Base-by-base conservation (phyloP, 768 basidiomycete species). In the Pulveroboletus sp. region DNA sequence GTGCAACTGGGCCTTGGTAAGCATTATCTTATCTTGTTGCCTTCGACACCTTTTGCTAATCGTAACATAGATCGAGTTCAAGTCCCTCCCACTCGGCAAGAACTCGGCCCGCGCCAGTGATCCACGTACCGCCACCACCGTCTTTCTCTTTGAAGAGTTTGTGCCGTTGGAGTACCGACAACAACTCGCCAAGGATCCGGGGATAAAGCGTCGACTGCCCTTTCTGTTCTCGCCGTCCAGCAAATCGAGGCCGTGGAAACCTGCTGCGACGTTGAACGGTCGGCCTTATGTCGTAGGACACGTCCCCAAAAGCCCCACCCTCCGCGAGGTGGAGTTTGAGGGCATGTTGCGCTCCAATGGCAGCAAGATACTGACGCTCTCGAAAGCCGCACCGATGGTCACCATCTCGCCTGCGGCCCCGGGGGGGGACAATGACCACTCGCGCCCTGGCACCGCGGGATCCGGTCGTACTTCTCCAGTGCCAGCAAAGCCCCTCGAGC, bases 131-230 rank as follows among this genome's bases (percentile, higher is more conserved):
- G 72, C 82, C 1, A 75, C 81, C 0, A 78, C 83, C 0, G 79
- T 91, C 40, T 78, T 97, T 44, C 70, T 97, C 6, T 94, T 92
- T 55, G 94, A 99, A 68, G 97, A 98, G 67, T 89, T 91, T 47
- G 92, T 99, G 4, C 95, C 94, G 1, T 70, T 80, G 33, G 94
- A 93, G 63, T 93, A 92, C 59, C 76, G 89, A 5, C 82, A 88
- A 38, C 84, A 90, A 56, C 76, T 94, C 6, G 80, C 69, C 5
- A 67, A 81, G 6, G 72, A 76, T 14, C 74, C 78, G 4, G 71
- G 75, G 1, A 72, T 71, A 8, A 76, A 82, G 14, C 74, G 78
- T n/a, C 81, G 83, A 8, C 67, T 90, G n/a, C 84, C 84, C 4
- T 83, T 84, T 14, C 69, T 87, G 33, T 88, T 90, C 55, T 75